A percentile compares a stretch with the other conserved stretches of the same genome.
Evolutionary conservation across 371 early-diverging fungal species (phyloP).

Genomic region (Actinomucor elegans): DNA sequence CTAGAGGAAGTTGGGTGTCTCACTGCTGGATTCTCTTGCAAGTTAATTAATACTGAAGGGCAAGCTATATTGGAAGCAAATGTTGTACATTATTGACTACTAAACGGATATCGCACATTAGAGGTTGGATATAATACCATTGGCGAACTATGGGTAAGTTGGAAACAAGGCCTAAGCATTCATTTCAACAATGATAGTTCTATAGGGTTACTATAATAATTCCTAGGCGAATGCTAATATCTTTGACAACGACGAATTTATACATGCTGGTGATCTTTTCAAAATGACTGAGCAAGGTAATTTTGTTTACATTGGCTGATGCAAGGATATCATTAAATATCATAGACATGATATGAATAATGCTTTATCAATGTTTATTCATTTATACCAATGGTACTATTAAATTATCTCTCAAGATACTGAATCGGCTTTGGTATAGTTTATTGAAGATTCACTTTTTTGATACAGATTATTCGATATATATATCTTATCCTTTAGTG

Average conservation of each 20-base stretch:
- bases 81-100: neutral
- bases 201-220: conserved; percentile 58
- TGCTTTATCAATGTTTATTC: neutral
- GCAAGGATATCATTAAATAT: conserved; percentile 70
- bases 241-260: conserved; percentile 63
- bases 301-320: conserved; percentile 58
- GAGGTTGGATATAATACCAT: conserved; percentile 26
- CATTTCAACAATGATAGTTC: neutral
- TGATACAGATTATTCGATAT: conserved; percentile 38
- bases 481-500: conserved; percentile 61
- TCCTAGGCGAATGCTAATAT: conserved; percentile 53
- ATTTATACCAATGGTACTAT: neutral
- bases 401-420: conserved; percentile 10
- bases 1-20: neutral
- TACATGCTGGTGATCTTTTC: conserved; percentile 79
- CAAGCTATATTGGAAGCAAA: neutral
- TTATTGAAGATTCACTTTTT: neutral
- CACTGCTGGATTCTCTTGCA: conserved; percentile 69
- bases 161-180: conserved; percentile 68
- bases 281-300: conserved; percentile 50
- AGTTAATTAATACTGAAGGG: conserved; percentile 62
- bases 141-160: conserved; percentile 78
- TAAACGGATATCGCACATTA: neutral
- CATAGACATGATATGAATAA: conserved; percentile 11
- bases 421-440: conserved; percentile 7